Evolutionary conservation across 2,329 filamentous ascomycete species (phyloP).

Genomic region (Whalleya microplaca): DNA sequence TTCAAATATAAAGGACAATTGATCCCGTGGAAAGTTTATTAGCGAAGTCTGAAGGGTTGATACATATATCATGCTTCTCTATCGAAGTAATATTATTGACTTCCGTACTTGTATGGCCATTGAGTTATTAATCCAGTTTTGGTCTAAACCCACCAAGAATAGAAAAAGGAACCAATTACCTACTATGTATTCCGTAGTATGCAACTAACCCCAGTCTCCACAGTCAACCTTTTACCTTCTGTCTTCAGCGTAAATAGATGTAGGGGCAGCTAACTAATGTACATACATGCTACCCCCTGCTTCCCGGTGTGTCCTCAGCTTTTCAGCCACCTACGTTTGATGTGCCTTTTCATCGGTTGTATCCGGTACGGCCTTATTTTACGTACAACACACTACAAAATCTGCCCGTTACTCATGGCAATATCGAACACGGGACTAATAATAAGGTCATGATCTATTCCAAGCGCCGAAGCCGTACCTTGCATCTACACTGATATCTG

Average conservation of each 20-base stretch:
- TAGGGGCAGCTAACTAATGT: background rate
- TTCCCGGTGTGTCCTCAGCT: too few relatives aligned
- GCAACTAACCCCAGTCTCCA: background rate
- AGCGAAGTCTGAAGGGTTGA: too few relatives aligned
- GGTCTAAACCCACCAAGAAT: background rate
- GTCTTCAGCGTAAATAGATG: background rate
- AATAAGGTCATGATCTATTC: background rate
- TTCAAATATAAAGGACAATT: too few relatives aligned
- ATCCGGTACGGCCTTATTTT: background rate
- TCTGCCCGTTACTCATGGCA: background rate
- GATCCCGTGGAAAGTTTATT: too few relatives aligned
- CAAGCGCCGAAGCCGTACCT: background rate
- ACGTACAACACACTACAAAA: background rate
- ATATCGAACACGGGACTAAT: too few relatives aligned
- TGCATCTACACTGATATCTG: background rate
- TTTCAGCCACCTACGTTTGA: background rate
- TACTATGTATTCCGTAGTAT: too few relatives aligned
- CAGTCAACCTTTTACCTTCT: background rate
- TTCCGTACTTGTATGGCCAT: too few relatives aligned
- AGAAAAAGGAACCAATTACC: background rate
- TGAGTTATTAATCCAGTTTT: background rate
- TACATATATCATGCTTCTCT: too few relatives aligned
- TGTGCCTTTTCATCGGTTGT: background rate
- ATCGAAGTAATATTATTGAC: too few relatives aligned
- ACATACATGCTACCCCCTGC: background rate